These are phyloP conservation scores for Cladosporium austrohemisphaericum DNA, from an alignment of 2,329 filamentous ascomycete species.

Conservation along the genomic window DNA sequence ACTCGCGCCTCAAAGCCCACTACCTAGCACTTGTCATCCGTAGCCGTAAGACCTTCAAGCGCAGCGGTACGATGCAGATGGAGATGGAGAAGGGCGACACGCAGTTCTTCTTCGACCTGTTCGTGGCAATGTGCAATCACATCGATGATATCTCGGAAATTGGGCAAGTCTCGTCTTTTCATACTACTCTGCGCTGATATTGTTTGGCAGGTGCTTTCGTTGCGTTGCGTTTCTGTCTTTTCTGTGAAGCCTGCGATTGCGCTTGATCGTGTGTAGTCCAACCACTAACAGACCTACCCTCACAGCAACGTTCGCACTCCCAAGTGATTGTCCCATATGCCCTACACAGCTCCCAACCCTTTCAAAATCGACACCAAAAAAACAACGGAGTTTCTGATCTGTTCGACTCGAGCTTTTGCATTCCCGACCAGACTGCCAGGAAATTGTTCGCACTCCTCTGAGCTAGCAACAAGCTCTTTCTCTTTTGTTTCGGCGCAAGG, in stretches of 20 bases:
- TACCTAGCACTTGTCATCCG: constrained; percentile 97
- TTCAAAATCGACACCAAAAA: constrained; percentile 3
- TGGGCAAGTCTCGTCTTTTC: constrained; percentile 55
- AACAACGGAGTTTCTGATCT: constrained; percentile 1
- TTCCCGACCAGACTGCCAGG: constrained; percentile 6
- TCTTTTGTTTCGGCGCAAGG: constrained; percentile 1
- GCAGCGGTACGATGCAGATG: constrained; percentile 96
- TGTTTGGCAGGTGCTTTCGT: constrained; percentile 9
- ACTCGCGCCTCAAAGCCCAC: constrained; percentile 89
- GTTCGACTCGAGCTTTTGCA: constrained; percentile 7
- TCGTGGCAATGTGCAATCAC: constrained; percentile 97
- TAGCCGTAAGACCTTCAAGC: constrained; percentile 95
- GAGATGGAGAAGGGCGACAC: constrained; percentile 89
- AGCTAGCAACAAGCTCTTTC: constrained; percentile 1
- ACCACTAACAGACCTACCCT: constrained; percentile 15
- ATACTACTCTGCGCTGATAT: constrained; percentile 17
- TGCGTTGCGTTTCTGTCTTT: constrained; percentile 10
- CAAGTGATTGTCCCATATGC: constrained; percentile 20
- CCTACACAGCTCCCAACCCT: background rate
- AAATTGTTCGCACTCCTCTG: background rate
- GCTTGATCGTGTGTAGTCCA: constrained; percentile 11
- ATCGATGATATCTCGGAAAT: constrained; percentile 92
- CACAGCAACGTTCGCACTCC: constrained; percentile 26
- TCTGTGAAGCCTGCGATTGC: background rate
- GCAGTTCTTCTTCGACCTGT: constrained; percentile 96